These are phyloP conservation scores for Leptographium flavum DNA, from an alignment of 2,329 filamentous ascomycete genomes.

Conservation along the genomic window DNA sequence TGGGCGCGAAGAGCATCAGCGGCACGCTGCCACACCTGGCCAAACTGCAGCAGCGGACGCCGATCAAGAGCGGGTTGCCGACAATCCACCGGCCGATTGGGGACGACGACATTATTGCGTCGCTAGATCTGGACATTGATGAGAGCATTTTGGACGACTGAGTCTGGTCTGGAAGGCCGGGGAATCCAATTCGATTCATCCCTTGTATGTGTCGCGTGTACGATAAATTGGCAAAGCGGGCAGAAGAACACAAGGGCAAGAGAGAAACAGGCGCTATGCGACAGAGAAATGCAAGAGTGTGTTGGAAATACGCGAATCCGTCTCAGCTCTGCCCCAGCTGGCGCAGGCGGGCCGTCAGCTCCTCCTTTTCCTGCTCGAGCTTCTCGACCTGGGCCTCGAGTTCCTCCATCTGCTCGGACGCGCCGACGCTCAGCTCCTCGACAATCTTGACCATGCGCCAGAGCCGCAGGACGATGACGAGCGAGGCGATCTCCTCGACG, in stretches of 20 bases:
- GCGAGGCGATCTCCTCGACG: constrained; percentile 47
- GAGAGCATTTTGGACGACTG: constrained; percentile 48
- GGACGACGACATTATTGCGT: constrained; percentile 86
- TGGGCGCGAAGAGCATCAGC: constrained; percentile 22
- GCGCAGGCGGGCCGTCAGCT: constrained; percentile 15
- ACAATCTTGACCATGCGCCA: constrained; percentile 60
- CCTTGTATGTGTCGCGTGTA: no score
- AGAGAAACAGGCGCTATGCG: no score
- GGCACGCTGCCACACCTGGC: constrained; percentile 34
- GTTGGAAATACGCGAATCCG: no score
- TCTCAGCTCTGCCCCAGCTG: constrained; percentile 3
- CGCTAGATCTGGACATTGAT: constrained; percentile 82
- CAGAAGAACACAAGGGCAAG: background rate
- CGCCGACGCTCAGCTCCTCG: constrained; percentile 51
- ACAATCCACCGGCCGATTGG: constrained; percentile 66
- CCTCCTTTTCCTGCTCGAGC: constrained; percentile 32
- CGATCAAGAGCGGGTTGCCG: constrained; percentile 44
- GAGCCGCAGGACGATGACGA: constrained; percentile 52
- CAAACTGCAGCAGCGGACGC: constrained; percentile 32
- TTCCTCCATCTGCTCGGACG: constrained; percentile 46
- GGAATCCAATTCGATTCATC: background rate
- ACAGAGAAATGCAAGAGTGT: no score
- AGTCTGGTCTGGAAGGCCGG: background rate
- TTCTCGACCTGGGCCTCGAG: constrained; percentile 36
- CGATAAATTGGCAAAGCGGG: background rate